Evolutionary conservation across 2,329 filamentous ascomycete species (phyloP).

Genomic region (Scedosporium boydii): DNA sequence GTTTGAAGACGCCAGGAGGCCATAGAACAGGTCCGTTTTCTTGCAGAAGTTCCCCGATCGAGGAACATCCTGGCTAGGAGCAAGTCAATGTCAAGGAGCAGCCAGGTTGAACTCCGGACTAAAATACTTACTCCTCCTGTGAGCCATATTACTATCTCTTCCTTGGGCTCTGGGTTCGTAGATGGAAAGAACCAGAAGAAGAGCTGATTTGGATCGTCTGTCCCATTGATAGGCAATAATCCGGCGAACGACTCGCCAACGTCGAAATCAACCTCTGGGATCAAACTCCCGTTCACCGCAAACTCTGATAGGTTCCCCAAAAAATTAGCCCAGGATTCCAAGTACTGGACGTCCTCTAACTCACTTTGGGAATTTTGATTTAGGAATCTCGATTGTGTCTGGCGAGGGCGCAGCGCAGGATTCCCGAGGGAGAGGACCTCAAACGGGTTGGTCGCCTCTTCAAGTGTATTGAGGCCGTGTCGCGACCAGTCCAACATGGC

Average conservation of each 20-base stretch:
- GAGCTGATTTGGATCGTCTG: constrained; percentile 39
- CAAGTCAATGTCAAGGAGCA: neutral
- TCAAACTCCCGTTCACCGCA: constrained; percentile 50
- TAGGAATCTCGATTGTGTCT: neutral
- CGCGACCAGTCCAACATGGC: neutral
- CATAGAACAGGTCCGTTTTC: constrained; percentile 69
- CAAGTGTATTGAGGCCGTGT: neutral
- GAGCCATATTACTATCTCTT: constrained; percentile 55
- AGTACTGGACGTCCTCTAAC: neutral
- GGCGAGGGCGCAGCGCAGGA: neutral
- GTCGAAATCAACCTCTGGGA: constrained; percentile 63
- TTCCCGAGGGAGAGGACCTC: neutral
- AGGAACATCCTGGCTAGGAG: constrained; percentile 44
- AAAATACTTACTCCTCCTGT: constrained; percentile 38
- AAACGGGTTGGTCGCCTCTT: neutral
- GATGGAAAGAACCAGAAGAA: constrained; percentile 63
- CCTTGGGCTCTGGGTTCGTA: constrained; percentile 33
- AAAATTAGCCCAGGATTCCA: neutral
- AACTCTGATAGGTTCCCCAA: constrained; percentile 34
- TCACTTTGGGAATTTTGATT: neutral
- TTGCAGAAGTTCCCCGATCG: constrained; percentile 59
- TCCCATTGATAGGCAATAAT: constrained; percentile 44
- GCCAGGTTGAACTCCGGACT: neutral
- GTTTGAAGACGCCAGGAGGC: constrained; percentile 59
- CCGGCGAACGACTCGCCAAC: constrained; percentile 58